Evolutionary conservation across 2,329 filamentous ascomycete genomes (phyloP), one percentile per base, ranked within the genome.

Genomic region (Penicillium sp.): DNA sequence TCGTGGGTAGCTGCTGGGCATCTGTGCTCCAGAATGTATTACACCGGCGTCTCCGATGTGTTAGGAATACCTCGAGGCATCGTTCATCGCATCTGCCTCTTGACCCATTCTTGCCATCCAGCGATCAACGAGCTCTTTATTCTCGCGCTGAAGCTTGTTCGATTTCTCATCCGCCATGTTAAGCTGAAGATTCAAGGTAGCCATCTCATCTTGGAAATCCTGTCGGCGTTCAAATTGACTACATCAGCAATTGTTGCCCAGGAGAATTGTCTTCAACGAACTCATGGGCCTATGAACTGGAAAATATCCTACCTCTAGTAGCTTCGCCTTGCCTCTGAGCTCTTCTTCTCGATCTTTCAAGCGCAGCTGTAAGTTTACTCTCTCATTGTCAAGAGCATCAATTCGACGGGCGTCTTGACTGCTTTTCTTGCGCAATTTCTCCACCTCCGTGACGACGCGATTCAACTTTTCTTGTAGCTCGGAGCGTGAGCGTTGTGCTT

Each of bases 131-230:
- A 98, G 72, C 50, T 95, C 85, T 57, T 85, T 81, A 59, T 96
- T 96, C 61, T 96, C 92, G 42, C 73, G 75, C 58, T 80, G 77
- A 46, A 94, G 69, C 62, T 79, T 81, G 58, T 82, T 79, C 17
- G 76, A 73, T 56, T 80, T 79, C 60, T 89, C 77, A 61, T 93
- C 88, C 2, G 83, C 81, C 71, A 95, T 78, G 51, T 92, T 88
- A 29, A 95, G 73, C 64, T 96, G 85, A 49, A 96, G 72, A 51
- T 89, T 89, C 31, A 95, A 68, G 1, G 86, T 82, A 34, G 94
- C 81, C 65, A 95, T 82, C 64, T 98, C 92, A 64, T 95, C 89
- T 67, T 96, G 90, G 36, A 95, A 82, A 55, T 90, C 77, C 76
- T 83, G 53, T 30, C 40, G 31, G 14, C 14, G 32, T 7, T 13